A percentile compares a stretch with the other conserved stretches of the same genome.
Conservation (phyloP, 495 filamentous ascomycete genomes). For the Hypoxylon crocopeplum region DNA sequence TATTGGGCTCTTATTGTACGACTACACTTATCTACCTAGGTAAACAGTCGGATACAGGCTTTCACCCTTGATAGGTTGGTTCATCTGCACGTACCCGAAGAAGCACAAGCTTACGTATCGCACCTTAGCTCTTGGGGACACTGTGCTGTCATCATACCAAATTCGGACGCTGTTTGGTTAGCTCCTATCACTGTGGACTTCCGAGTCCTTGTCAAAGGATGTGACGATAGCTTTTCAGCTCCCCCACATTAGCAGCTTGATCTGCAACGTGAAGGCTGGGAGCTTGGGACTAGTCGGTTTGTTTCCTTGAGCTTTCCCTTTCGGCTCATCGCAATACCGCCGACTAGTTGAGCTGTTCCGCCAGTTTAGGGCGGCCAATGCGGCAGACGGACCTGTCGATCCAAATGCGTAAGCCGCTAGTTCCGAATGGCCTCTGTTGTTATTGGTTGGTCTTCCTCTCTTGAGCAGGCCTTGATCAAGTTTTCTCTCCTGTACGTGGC, state of each 20-base stretch:
- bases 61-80: too few species aligned
- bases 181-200: conserved; percentile 7
- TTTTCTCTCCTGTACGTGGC: conserved; percentile 21
- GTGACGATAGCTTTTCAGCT: conserved; percentile 28
- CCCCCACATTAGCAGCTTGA: conserved; percentile 9
- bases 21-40: conserved; percentile 21
- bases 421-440: conserved; percentile 11
- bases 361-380: conserved; percentile 21
- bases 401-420: conserved; percentile 32
- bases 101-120: background rate
- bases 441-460: conserved; percentile 18
- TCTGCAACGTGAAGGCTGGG: conserved; percentile 12
- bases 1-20: too few species aligned
- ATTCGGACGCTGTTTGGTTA: background rate
- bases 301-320: background rate
- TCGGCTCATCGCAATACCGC: conserved; percentile 23
- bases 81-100: too few species aligned
- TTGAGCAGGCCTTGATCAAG: conserved; percentile 18
- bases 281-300: conserved; percentile 8
- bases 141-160: conserved; percentile 8
- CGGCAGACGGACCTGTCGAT: conserved; percentile 36
- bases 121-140: conserved; percentile 3
- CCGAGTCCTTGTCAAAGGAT: background rate
- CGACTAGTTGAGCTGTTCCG: conserved; percentile 12
- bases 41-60: too few species aligned